Base-by-base conservation (phyloP, 2,329 filamentous ascomycete species). In the Colletotrichum echinochloae region DNA sequence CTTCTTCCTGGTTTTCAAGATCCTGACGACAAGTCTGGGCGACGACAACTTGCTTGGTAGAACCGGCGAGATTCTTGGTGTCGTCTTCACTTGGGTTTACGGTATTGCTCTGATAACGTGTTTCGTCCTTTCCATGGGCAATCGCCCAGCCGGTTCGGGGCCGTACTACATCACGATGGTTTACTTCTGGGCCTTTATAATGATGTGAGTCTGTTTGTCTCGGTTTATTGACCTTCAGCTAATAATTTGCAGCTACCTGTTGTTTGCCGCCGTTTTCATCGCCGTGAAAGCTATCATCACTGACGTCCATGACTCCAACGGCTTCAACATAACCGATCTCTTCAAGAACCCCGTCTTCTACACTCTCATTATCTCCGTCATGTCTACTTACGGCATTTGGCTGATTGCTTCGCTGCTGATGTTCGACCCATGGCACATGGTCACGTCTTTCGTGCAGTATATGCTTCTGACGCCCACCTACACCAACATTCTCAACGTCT, bases 351-450 rank as follows among this genome's bases (percentile, higher is more conserved):
- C 90, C 73, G 89, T 97, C 69, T 98, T 99, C 84, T 94, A 96
- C 81, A 97, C 94, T 41, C 88, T 99, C 73, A 96, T 99, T 75
- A 90, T 99, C 61, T 98, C 95, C 0, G 89, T 98, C 77, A 88
- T 93, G 76, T 96, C 94, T 14, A 99, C 96, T 0, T 99, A 96
- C 79, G 87, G 97, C 72, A 91, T 99, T 77, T 99, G 95, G 92
- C 88, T 98, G 70, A 83, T 99, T 60, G 92, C 94, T 0, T 97
- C 94, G 11, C 86, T 99, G 74, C 86, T 99, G 75, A 98, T 98
- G 90, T 90, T 98, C 81, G 96, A 99, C 80, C 96, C 96, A 5
- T 99, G 96, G 95, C 96, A 99, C 83, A 98, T 99, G 94, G 88
- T 97, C 80, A 98, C 96, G n/a, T 91, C 92, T 68, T 94, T 98